Evolutionary conservation across 306 rosid genomes (phyloP).

Genomic region (Heteromeles arbutifolia): DNA sequence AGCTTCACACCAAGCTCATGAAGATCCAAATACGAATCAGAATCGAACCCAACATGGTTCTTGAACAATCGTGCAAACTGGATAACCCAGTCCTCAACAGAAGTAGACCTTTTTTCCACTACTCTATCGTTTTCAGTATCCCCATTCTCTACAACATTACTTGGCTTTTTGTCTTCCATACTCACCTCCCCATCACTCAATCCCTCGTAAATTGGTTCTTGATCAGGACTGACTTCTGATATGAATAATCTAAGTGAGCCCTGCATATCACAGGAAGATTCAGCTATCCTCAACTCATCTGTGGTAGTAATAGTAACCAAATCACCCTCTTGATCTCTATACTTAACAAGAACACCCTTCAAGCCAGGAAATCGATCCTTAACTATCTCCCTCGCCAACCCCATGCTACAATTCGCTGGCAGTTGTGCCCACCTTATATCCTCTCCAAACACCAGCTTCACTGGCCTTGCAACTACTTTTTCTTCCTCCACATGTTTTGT

Average conservation of each 20-base stretch:
- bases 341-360: conserved; percentile 80
- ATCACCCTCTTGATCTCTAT: conserved; percentile 81
- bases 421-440: conserved; percentile 84
- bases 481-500: conserved; percentile 33
- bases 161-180: conserved; percentile 8
- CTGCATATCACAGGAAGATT: conserved; percentile 39
- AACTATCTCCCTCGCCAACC: conserved; percentile 52
- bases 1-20: conserved; percentile 85
- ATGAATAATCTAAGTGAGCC: conserved; percentile 61
- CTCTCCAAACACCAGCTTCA: conserved; percentile 80
- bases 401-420: conserved; percentile 66
- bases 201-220: conserved; percentile 62
- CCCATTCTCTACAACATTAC: conserved; percentile 30
- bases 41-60: conserved; percentile 92
- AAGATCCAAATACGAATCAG: conserved; percentile 76
- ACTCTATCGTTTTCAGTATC: conserved; percentile 27
- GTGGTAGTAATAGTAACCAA: conserved; percentile 77
- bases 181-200: conserved; percentile 21
- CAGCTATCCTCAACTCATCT: conserved; percentile 64
- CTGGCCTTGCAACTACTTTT: conserved; percentile 50
- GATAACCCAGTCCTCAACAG: conserved; percentile 81
- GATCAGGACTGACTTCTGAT: conserved; percentile 46
- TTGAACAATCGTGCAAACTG: conserved; percentile 92
- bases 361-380: conserved; percentile 64
- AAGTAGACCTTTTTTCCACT: conserved; percentile 21